Conservation (phyloP, 192 early-diverging fungal genomes). For the Coemansia aciculifera region DNA sequence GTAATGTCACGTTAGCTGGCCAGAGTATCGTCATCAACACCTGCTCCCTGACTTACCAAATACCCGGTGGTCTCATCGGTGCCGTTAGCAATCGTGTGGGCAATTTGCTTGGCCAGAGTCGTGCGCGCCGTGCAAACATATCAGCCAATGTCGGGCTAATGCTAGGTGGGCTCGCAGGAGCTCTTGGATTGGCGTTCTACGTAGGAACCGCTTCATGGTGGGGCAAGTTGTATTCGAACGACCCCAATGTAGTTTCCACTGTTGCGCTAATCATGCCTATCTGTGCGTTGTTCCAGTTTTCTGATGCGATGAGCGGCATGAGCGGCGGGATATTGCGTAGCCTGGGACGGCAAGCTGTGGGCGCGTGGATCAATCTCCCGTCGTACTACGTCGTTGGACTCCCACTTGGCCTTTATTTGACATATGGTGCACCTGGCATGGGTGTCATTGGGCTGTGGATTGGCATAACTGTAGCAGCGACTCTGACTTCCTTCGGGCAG, state of each 20-base stretch:
- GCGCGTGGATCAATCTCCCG: conserved; percentile 57
- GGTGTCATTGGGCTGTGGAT: conserved; percentile 55
- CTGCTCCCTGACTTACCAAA: conserved; percentile 51
- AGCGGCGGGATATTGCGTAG: conserved; percentile 60
- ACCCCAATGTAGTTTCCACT: conserved; percentile 64
- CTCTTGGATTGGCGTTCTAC: conserved; percentile 16
- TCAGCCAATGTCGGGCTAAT: conserved; percentile 33
- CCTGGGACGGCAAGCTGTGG: conserved; percentile 56
- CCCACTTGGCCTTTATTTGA: conserved; percentile 58
- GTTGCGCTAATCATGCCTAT: conserved; percentile 77
- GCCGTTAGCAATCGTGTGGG: conserved; percentile 59
- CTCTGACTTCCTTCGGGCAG: conserved; percentile 22
- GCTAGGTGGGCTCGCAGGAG: conserved; percentile 11
- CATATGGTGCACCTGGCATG: conserved; percentile 43
- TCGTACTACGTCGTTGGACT: conserved; percentile 59
- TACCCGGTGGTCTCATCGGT: conserved; percentile 59
- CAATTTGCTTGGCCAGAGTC: conserved; percentile 53
- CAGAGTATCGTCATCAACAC: conserved; percentile 63
- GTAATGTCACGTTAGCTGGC: conserved; percentile 57
- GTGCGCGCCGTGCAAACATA: conserved; percentile 37
- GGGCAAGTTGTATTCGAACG: conserved; percentile 65
- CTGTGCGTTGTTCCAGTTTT: conserved; percentile 68
- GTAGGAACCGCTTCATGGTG: conserved; percentile 39
- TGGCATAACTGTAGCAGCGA: conserved; percentile 45
- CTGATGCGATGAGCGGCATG: conserved; percentile 63